Base-by-base conservation (phyloP, 768 basidiomycete species). In the Amanita pseudoporphyria region DNA sequence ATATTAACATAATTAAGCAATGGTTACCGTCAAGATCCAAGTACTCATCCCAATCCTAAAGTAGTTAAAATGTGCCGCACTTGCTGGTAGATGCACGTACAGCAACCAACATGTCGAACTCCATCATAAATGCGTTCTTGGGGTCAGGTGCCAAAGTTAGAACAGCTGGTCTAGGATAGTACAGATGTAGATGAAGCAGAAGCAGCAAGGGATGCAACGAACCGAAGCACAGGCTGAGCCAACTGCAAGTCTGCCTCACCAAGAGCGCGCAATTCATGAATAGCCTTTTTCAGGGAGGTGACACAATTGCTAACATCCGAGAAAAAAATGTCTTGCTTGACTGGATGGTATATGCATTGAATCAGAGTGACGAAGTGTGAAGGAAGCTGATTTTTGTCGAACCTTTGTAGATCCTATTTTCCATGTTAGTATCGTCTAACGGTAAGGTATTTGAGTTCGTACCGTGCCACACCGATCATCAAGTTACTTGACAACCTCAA, bases 381-480 rank as follows among this genome's bases (percentile, higher is more conserved):
- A 47, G 6, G 21, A 35, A 10, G 21, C 12, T 28, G 18, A n/a
- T 37, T 6, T 18, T 13, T 30, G 9, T 18, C 3, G 38, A 39
- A 71, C 72, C 72, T 70, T 73, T 75, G 54, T 74, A 75, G 10
- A 75, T 70, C 6, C 64, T 64, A 5, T 9, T 10, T 19, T 36
- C 10, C 10, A 26, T n/a, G 10, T 52, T 21, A 44, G 44, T 13
- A 38, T 30, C 3, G 5, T 24, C 5, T 5, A n/a, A 24, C 16
- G 10, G n/a, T 7, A 10, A 16, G 19, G 22, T 21, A 7, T 7
- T 10, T 26, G 42, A 18, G 39, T 18, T 18, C 55, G 57, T 63
- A 91, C 91, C 91, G 79, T 18, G 85, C 87, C 31, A 85, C 92
- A 3, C 92, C 92, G 53, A 94, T 83, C 74, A 95, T 81, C 38